Base-by-base conservation (phyloP, 2,329 filamentous ascomycete species). In the Metarhizium rileyi region DNA sequence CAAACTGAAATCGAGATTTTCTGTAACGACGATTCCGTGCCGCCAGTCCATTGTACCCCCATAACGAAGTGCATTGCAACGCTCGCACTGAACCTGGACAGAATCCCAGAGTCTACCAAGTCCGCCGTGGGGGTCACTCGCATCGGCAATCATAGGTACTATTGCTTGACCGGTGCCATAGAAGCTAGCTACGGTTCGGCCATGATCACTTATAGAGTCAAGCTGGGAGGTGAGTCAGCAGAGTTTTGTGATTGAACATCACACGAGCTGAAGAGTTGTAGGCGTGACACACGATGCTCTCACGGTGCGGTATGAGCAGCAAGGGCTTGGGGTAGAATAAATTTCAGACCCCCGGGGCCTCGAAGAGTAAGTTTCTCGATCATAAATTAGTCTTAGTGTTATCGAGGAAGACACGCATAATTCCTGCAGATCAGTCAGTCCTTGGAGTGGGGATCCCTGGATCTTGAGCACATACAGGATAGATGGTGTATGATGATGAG, bases 1-100 rank as follows among this genome's bases (percentile, higher is more conserved):
- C 65, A 69, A 48, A 66, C 65, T 2, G 63, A 68, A 45, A 66
- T 69, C 46, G 64, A 68, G 43, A 68, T 69, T 6, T 68, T 64
- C 52, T 61, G 61, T 55, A 63, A 61, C 50, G 57, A 65, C 22
- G 61, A 66, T 26, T 59, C 47, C 0, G 58, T 52, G n/a, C 55
- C 61, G 5, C 65, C 66, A 0, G 47, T 62, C 4, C 66, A 69
- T 49, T 53, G 62, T 35, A 61, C 57, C 38, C 44, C 54, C 18
- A 56, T 51, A 3, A 67, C 66, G 8, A 56, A 57, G 12, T 59
- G 57, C 33, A 61, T 69, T 10, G 66, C 65, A 2, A 66, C 59
- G 1, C 56, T 69, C 20, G 64, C 61, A 3, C 59, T 69, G n/a
- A 62, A 69, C 49, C 49, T 68, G 45, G 56, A 60, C 30, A 66